Conservation (phyloP, 2,329 filamentous ascomycete genomes). For the Cercospora beticola region DNA sequence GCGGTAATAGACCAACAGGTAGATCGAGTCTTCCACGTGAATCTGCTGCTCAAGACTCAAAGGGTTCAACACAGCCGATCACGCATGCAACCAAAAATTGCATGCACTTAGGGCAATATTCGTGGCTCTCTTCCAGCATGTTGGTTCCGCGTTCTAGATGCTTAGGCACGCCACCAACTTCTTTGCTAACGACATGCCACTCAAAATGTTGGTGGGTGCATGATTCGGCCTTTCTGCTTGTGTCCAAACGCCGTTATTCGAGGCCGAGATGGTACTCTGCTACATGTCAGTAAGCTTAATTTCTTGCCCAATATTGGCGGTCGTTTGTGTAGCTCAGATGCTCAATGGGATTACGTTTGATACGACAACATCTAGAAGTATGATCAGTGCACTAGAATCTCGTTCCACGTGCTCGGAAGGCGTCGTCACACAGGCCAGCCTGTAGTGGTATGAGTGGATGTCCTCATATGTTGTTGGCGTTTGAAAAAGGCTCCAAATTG, state of each 20-base stretch:
- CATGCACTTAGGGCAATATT: not conserved
- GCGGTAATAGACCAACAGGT: not conserved
- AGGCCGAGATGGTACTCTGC: not conserved
- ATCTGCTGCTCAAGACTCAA: not conserved
- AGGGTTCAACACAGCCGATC: not conserved
- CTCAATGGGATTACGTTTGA: not conserved
- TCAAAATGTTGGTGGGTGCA: not conserved
- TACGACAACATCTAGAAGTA: not conserved
- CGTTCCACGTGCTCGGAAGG: not conserved
- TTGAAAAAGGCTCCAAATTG: not conserved
- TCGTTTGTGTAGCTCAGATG: no score
- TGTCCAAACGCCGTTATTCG: not conserved
- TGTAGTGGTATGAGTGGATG: not conserved
- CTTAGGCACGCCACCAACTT: not conserved
- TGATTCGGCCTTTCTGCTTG: not conserved
- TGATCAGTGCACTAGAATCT: not conserved
- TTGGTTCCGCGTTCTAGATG: not conserved
- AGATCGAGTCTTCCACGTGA: not conserved
- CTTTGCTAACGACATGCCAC: not conserved
- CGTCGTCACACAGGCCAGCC: not conserved
- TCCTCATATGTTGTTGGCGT: not conserved
- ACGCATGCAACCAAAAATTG: not conserved
- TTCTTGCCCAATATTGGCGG: not conserved
- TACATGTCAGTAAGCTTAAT: not conserved
- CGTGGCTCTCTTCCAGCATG: not conserved